Conservation (phyloP, 75 land plant species). For the Sequoia sempervirens region DNA sequence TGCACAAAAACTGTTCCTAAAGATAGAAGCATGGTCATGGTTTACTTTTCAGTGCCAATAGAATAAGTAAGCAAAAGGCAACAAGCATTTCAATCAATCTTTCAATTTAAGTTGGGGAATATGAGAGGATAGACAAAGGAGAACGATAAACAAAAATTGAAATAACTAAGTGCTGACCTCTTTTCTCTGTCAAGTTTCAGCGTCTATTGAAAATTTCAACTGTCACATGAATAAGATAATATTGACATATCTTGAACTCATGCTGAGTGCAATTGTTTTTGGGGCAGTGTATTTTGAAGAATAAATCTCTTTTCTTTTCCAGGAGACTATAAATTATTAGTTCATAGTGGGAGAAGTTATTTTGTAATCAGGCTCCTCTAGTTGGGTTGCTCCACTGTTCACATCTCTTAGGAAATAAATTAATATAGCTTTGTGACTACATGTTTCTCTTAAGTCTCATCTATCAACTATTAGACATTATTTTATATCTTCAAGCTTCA, state of each 20-base stretch:
- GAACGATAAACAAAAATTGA: neutral
- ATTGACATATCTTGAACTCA: neutral
- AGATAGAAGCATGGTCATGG: neutral
- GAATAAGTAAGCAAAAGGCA: neutral
- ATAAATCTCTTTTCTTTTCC: neutral
- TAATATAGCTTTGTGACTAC: neutral
- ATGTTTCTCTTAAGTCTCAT: neutral
- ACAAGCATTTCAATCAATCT: neutral
- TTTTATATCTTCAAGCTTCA: neutral
- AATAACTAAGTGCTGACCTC: neutral
- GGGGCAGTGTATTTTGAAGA: neutral
- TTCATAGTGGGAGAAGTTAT: neutral
- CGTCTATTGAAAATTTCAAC: neutral
- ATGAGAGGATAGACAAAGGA: neutral
- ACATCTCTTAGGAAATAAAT: neutral
- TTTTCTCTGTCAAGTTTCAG: conserved; percentile 2
- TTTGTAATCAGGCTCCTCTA: neutral
- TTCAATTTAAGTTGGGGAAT: neutral
- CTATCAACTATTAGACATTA: neutral
- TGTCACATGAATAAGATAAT: neutral
- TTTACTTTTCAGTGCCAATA: neutral
- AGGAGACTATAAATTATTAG: neutral
- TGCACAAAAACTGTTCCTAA: neutral
- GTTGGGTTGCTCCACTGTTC: neutral
- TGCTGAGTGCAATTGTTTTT: neutral